phyloP scores from a whole-genome alignment of 768 basidiomycete genomes.

The Phylloporus scabripes region DNA sequence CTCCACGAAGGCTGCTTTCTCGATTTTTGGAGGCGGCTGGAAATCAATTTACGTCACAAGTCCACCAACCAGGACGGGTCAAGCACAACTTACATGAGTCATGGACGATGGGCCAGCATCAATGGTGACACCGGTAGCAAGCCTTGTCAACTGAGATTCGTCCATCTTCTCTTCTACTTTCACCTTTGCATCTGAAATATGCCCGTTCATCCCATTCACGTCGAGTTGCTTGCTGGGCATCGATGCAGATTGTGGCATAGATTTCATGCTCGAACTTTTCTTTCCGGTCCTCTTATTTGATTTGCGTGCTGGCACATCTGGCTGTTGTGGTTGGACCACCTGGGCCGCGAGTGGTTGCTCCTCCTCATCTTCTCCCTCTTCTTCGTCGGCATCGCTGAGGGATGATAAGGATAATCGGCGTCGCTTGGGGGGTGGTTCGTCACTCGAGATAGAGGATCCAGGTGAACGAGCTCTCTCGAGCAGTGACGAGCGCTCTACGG shows the following conservation, averaged over 20 bases:
- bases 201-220: slow-evolving; percentile 41
- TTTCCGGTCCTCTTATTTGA: slow-evolving; percentile 30
- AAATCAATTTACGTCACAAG: slow-evolving; percentile 7
- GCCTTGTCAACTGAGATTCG: slow-evolving; percentile 65
- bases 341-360: slow-evolving; percentile 52
- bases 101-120: slow-evolving; percentile 51
- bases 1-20: slow-evolving; percentile 78
- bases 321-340: slow-evolving; percentile 28
- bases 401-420: slow-evolving; percentile 54
- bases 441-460: slow-evolving; percentile 42
- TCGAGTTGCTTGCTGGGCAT: slow-evolving; percentile 37
- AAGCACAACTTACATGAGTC: slow-evolving; percentile 38
- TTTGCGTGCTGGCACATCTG: slow-evolving; percentile 29
- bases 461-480: slow-evolving; percentile 15
- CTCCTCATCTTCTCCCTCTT: slow-evolving; percentile 44
- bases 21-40: slow-evolving; percentile 53
- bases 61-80: background rate
- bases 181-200: slow-evolving; percentile 45
- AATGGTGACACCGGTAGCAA: slow-evolving; percentile 77
- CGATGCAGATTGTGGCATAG: slow-evolving; percentile 35
- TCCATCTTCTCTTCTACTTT: slow-evolving; percentile 80
- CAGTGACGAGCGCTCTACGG: slow-evolving; percentile 24
- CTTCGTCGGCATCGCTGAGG: slow-evolving; percentile 36
- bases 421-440: slow-evolving; percentile 46
- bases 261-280: too few relatives aligned